phyloP scores from a whole-genome alignment of 345 rosid species.

The Melaleuca alternifolia region DNA sequence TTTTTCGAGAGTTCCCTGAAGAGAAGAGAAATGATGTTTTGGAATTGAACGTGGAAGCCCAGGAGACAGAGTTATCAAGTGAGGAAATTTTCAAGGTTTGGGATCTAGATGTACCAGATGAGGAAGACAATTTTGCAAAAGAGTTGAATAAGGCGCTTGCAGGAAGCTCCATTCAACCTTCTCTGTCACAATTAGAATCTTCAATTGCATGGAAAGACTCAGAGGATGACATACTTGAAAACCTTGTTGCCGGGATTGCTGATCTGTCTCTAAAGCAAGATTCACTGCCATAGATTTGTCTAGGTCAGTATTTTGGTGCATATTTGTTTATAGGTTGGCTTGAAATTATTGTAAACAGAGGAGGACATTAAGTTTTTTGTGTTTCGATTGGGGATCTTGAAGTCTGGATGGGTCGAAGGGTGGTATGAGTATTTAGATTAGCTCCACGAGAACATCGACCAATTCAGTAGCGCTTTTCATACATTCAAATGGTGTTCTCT shows the following conservation, averaged over 20 bases:
- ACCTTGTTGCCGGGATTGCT: background rate
- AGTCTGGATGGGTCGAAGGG: background rate
- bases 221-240: background rate
- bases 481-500: background rate
- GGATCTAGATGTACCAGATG: background rate
- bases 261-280: background rate
- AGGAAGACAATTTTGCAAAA: background rate
- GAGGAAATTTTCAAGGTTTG: constrained; percentile 1
- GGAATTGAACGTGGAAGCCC: background rate
- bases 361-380: background rate
- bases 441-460: background rate
- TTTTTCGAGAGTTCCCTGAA: background rate
- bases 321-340: background rate
- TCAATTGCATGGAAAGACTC: background rate
- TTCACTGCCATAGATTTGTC: background rate
- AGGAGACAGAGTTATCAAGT: background rate
- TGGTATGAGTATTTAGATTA: background rate
- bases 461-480: background rate
- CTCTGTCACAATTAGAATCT: background rate
- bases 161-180: background rate
- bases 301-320: background rate
- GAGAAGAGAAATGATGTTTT: background rate
- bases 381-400: background rate
- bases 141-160: background rate
- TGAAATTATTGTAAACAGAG: background rate